Evolutionary conservation across 2,329 filamentous ascomycete species (phyloP).

Genomic region (Sporothrix humicola): DNA sequence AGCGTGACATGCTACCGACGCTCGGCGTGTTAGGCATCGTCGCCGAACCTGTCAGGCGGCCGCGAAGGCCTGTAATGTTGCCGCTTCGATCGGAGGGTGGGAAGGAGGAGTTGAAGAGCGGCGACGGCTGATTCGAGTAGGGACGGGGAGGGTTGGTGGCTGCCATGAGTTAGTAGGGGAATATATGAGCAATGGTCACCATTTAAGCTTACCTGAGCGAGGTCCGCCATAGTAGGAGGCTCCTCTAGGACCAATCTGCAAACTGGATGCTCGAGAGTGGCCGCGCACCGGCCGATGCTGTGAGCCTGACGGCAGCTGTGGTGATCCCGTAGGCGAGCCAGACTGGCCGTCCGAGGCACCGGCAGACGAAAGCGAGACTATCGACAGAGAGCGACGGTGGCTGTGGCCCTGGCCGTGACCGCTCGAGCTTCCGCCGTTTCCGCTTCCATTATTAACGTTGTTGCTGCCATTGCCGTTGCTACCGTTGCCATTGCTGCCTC

Average conservation of each 20-base stretch:
- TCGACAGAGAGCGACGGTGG: constrained; percentile 79
- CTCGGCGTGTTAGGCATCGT: constrained; percentile 56
- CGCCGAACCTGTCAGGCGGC: constrained; percentile 49
- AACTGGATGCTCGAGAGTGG: constrained; percentile 79
- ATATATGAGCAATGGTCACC: too few relatives aligned
- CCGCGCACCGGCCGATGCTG: constrained; percentile 60
- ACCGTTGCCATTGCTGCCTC: constrained; percentile 7
- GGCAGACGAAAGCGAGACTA: constrained; percentile 74
- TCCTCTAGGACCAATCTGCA: constrained; percentile 70
- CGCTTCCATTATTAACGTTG: neutral
- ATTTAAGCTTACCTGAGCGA: constrained; percentile 44
- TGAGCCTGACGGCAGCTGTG: constrained; percentile 8
- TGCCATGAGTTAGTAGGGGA: constrained; percentile 34
- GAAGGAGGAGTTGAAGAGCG: constrained; percentile 62
- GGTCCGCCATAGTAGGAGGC: constrained; percentile 51
- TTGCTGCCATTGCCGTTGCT: constrained; percentile 2
- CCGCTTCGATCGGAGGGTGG: constrained; percentile 46
- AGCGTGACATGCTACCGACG: constrained; percentile 44
- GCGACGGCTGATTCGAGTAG: constrained; percentile 54
- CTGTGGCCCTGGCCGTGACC: constrained; percentile 53
- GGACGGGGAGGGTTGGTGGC: constrained; percentile 53
- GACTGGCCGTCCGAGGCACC: constrained; percentile 45
- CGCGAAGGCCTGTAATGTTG: constrained; percentile 50
- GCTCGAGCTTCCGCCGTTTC: constrained; percentile 36
- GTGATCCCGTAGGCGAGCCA: constrained; percentile 16